These are phyloP conservation scores for Solanum pinnatisectum DNA, from an alignment of 257 asterid genomes.

Conservation along the genomic window DNA sequence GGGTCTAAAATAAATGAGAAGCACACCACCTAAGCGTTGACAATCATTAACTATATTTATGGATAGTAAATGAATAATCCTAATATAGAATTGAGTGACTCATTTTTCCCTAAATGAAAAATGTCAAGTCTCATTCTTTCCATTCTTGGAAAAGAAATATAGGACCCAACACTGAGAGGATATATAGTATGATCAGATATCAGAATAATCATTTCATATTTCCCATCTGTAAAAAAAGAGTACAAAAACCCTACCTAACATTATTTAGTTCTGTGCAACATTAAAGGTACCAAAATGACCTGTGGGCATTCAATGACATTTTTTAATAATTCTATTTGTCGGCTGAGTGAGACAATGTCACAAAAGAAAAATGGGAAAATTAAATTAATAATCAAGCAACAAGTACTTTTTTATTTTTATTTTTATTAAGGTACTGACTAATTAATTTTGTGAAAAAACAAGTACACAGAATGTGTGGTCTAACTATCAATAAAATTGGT, in stretches of 20 bases:
- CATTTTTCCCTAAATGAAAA: not conserved
- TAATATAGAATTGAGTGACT: not conserved
- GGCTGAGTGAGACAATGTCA: not conserved
- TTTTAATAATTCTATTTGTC: constrained; percentile 1
- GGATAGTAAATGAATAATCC: not conserved
- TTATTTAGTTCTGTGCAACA: not conserved
- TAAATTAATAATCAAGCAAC: not conserved
- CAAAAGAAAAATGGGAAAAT: not conserved
- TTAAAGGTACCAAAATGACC: not conserved
- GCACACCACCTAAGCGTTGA: not conserved
- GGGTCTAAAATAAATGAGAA: not conserved
- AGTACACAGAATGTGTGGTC: not conserved
- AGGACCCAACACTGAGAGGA: not conserved
- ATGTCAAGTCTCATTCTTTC: not conserved
- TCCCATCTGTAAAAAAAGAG: not conserved
- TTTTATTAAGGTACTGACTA: not conserved
- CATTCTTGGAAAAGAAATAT: not conserved
- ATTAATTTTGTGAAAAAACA: not conserved
- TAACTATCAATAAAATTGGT: not conserved
- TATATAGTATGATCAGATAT: not conserved
- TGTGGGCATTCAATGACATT: not conserved
- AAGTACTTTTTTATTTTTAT: not conserved
- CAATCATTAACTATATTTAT: not conserved
- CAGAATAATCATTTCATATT: not conserved
- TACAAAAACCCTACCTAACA: not conserved